Evolutionary conservation across 768 basidiomycete genomes (phyloP), one percentile per base, ranked within the genome.

Genomic region (Rhizopogon vesiculosus): DNA sequence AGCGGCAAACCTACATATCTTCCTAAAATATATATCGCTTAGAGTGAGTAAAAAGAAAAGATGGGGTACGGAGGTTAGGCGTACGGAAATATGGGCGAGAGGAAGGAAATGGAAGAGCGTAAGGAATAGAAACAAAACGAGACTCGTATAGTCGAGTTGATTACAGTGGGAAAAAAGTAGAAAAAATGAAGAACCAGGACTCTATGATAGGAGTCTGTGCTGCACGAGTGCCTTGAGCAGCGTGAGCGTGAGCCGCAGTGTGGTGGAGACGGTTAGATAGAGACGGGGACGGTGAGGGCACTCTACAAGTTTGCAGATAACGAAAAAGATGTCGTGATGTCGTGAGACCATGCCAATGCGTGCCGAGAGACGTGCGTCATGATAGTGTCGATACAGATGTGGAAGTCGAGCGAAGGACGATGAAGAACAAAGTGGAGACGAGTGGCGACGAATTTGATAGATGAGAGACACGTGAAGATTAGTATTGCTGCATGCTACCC

Each of bases 401-500:
- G 13, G n/a, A n/a, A n/a, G n/a, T n/a, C 35, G 35, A 38, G 48
- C 22, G 16, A 13, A 10, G 2, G 13, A 42, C 15, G 29, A 31
- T 12, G 35, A 12, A 18, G 35, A 12, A 18, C 19, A 18, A 53
- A 44, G 49, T n/a, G 7, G n/a, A 12, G 31, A 19, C 1, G 18
- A 7, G 7, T 15, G 16, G 16, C 31, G 4, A 25, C 38, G n/a
- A 35, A 19, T 39, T 28, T 38, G 15, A 29, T 16, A 33, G 48
- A 46, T 43, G 54, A 45, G 59, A 42, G 51, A 16, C 50, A 19
- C 12, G 53, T 54, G 42, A 53, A 53, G 55, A 8, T 57, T 60
- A 70, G 56, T 64, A 72, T 25, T 69, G 66, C 48, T 69, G 69
- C 72, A 73, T 76, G 42, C 57, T 50, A 1, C 66, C 57, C 8